Base-by-base conservation (phyloP, 805 yeast species). In the Kodamaea nitidulidarum region DNA sequence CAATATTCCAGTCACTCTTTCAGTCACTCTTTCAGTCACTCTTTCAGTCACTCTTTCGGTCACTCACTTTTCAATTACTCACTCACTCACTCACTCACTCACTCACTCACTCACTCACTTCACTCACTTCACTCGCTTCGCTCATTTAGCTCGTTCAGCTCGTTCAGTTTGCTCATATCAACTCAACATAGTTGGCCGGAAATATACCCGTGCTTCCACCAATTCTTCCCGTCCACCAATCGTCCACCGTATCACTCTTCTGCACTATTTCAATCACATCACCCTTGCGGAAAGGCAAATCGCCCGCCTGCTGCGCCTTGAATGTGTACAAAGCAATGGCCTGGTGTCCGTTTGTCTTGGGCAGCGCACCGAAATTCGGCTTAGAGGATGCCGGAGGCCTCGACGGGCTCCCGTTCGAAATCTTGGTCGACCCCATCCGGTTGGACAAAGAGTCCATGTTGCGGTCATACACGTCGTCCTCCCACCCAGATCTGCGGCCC, bases 201-300 rank as follows among this genome's bases (percentile, higher is more conserved):
- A 91, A 91, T 15, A 90, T 90, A 31, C 98, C 98, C 52, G 86
- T 87, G 45, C 65, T 65, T 9, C 95, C 91, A 49, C 84, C 85
- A 39, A 80, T 68, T 57, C 84, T 80, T 18, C 98, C 98, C 0
- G 96, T 88, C 98, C 98, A 93, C 98, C 98, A 93, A 60, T 93
- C 98, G 59, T 93, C 95, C 36, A 80, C 78, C 10, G 96, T 83
- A 7, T 84, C 90, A 7, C 93, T 80, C 61, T 85, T 87, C 61
- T 88, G 87, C 40, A 86, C 67, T 48, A 93, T 84, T 31, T 87
- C 82, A 50, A 93, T 86, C 11, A 86, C 84, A 60, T 93, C 98
- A 40, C 98, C 98, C 69, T 93, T 93, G 49, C 78, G 81, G 72
- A 93, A 93, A 4, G 95, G 77, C 54, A 93, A 71, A 61, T 93